Conservation (phyloP, 2,329 filamentous ascomycete genomes). For the Corynespora cassiicola region DNA sequence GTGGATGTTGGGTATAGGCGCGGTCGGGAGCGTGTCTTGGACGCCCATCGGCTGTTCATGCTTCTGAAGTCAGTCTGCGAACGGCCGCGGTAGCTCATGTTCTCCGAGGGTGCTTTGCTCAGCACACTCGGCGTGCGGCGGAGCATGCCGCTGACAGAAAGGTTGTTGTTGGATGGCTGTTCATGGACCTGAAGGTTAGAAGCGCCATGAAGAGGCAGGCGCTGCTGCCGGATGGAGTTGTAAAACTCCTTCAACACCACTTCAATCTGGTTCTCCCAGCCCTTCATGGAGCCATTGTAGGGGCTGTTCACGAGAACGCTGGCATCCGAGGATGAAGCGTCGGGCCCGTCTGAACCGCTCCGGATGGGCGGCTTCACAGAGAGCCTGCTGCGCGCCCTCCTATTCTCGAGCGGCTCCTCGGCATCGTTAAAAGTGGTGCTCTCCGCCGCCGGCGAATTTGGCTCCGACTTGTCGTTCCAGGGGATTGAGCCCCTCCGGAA, state of each 20-base stretch:
- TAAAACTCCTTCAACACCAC: slow-evolving; percentile 92
- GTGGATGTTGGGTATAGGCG: slow-evolving; percentile 78
- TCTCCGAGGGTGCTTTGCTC: slow-evolving; percentile 91
- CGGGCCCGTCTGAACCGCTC: slow-evolving; percentile 45
- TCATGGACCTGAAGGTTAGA: slow-evolving; percentile 55
- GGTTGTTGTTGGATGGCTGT: slow-evolving; percentile 60
- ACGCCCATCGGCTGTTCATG: slow-evolving; percentile 75
- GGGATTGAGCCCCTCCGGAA: slow-evolving; percentile 41
- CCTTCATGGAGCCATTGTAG: slow-evolving; percentile 75
- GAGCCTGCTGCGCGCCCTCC: slow-evolving; percentile 47
- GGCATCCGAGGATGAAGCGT: slow-evolving; percentile 58
- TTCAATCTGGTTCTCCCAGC: slow-evolving; percentile 91
- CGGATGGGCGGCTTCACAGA: slow-evolving; percentile 49
- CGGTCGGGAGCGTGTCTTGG: slow-evolving; percentile 84
- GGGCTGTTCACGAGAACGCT: slow-evolving; percentile 80
- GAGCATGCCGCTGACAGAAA: slow-evolving; percentile 75
- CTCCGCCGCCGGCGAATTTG: slow-evolving; percentile 38
- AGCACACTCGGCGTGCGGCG: slow-evolving; percentile 89
- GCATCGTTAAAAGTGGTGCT: slow-evolving; percentile 32
- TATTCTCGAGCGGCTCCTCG: slow-evolving; percentile 45
- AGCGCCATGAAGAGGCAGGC: slow-evolving; percentile 84
- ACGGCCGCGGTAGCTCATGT: slow-evolving; percentile 74
- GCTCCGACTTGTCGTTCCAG: slow-evolving; percentile 44
- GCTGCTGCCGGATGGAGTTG: slow-evolving; percentile 83
- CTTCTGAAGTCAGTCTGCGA: slow-evolving; percentile 67